Conservation (phyloP, 192 early-diverging fungal genomes). For the Backusella macrospora region DNA sequence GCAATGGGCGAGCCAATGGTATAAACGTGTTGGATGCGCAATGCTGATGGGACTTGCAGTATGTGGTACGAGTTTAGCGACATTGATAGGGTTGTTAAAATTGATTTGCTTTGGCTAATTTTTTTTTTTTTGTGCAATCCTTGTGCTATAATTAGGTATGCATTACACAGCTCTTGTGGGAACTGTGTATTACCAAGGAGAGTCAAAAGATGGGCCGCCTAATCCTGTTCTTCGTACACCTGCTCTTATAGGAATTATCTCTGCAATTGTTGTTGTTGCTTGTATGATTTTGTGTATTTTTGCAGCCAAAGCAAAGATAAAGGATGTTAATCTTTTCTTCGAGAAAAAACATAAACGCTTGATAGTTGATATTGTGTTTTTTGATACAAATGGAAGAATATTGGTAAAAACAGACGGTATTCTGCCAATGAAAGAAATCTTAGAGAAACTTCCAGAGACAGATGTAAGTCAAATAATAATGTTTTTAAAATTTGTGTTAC, state of each 20-base stretch:
- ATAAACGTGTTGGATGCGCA: conserved; percentile 50
- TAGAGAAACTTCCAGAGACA: conserved; percentile 9
- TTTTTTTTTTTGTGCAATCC: background rate
- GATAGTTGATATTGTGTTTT: conserved; percentile 37
- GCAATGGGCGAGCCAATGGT: conserved; percentile 48
- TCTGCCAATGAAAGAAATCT: conserved; percentile 43
- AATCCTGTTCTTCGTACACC: conserved; percentile 6
- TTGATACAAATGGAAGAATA: conserved; percentile 38
- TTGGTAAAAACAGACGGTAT: conserved; percentile 42
- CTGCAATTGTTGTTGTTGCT: conserved; percentile 30
- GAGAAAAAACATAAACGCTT: conserved; percentile 29
- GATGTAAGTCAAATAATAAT: conserved; percentile 25
- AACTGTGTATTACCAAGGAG: conserved; percentile 33
- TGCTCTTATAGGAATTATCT: conserved; percentile 28
- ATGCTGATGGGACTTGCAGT: conserved; percentile 49
- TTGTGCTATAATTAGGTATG: conserved; percentile 32
- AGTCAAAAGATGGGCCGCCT: conserved; percentile 11
- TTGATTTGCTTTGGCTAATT: conserved; percentile 11
- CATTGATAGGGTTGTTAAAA: background rate
- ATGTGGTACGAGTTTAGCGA: conserved; percentile 34
- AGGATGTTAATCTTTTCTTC: background rate
- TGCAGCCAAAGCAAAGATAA: background rate
- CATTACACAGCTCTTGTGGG: conserved; percentile 44
- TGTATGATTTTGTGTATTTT: conserved; percentile 25
- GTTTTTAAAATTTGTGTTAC: conserved; percentile 1